Percentiles rank a stretch among this genome's conserved stretches.
phyloP scores from a whole-genome alignment of 345 rosid genomes.

The Noccaea caerulescens region DNA sequence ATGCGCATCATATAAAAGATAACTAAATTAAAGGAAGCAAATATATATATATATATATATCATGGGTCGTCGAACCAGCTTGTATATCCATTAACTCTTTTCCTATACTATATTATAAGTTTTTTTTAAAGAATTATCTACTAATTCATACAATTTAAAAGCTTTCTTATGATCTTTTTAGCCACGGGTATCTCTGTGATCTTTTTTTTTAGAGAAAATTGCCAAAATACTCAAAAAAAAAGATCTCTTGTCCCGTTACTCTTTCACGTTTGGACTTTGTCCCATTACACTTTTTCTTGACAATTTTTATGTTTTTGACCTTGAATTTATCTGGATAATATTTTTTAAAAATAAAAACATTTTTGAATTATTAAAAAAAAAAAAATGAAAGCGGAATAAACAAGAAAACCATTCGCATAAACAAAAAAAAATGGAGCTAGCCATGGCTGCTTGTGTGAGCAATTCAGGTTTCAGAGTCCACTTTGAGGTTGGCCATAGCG shows the following conservation, averaged over 20 bases:
- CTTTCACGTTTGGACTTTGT: too few species aligned
- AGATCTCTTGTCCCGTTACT: too few species aligned
- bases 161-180: not conserved
- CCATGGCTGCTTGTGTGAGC: conserved; percentile 59
- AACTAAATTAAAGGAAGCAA: not conserved
- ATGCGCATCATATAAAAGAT: conserved; percentile 29
- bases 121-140: not conserved
- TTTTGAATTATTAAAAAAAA: too few species aligned
- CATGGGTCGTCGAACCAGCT: conserved; percentile 16
- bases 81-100: conserved; percentile 9
- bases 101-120: not conserved
- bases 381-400: too few species aligned
- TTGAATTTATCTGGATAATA: too few species aligned
- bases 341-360: too few species aligned
- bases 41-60: conserved; percentile 1
- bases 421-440: conserved; percentile 71
- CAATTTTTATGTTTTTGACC: too few species aligned
- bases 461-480: conserved; percentile 71
- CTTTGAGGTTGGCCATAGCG: conserved; percentile 58
- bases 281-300: too few species aligned
- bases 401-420: too few species aligned
- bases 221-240: too few species aligned
- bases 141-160: conserved; percentile 6
- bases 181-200: not conserved
- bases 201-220: too few species aligned